These are phyloP conservation scores for Coemansia sp. DNA, from an alignment of 192 early-diverging fungal genomes.

Conservation along the genomic window DNA sequence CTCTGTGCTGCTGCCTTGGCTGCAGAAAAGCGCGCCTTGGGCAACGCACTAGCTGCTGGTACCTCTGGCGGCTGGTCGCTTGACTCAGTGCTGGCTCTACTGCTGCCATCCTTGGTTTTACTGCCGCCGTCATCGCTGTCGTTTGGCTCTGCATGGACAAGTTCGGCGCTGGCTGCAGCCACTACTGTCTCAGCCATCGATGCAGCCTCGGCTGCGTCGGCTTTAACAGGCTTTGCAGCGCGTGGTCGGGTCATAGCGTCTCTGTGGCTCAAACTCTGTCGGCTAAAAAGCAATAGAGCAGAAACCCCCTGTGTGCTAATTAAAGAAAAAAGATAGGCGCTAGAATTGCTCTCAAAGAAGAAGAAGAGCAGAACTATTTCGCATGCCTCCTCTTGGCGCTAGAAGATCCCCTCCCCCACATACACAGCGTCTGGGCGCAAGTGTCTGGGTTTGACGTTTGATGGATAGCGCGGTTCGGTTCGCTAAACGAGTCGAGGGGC, in stretches of 20 bases:
- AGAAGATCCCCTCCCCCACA: not conserved
- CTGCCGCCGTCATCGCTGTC: not conserved
- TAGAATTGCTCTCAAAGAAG: not conserved
- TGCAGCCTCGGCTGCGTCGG: not conserved
- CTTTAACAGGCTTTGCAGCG: not conserved
- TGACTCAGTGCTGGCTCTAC: not conserved
- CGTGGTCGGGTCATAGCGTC: not conserved
- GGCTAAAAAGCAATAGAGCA: not conserved
- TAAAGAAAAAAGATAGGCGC: not conserved
- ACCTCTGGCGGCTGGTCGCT: not conserved
- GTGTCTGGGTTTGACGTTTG: not conserved
- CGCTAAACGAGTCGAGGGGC: not conserved
- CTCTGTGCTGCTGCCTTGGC: conserved; percentile 31
- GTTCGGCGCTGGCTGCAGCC: not conserved
- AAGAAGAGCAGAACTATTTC: not conserved
- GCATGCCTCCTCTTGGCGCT: not conserved
- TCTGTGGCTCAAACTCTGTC: not conserved
- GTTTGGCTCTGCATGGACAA: not conserved
- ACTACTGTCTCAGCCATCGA: conserved; percentile 4
- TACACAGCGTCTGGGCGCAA: not conserved
- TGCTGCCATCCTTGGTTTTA: not conserved
- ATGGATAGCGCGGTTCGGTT: not conserved
- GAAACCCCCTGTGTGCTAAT: not conserved
- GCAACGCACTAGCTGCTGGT: not conserved
- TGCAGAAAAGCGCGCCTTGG: not conserved